phyloP scores from a whole-genome alignment of 768 basidiomycete species.

The Artomyces pyxidatus region DNA sequence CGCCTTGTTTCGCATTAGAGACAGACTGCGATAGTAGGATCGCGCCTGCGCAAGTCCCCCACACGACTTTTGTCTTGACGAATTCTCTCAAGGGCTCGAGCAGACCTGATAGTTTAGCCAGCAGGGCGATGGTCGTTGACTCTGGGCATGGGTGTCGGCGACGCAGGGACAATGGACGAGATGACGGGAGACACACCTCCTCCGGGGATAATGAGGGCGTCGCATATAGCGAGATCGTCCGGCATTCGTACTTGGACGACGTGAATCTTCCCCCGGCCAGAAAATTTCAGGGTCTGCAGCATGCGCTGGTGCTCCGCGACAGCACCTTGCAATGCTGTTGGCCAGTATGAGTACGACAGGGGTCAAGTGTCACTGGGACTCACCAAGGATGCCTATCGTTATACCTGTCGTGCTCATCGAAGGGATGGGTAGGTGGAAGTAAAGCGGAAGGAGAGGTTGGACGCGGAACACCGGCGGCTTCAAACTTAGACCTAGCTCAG shows the following conservation, averaged over 20 bases:
- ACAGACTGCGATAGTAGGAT: conserved; percentile 75
- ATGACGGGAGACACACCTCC: conserved; percentile 45
- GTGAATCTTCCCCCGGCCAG: conserved; percentile 35
- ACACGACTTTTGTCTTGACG: conserved; percentile 65
- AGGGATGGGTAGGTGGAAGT: too few species aligned
- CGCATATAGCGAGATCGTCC: conserved; percentile 67
- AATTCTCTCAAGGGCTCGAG: conserved; percentile 75
- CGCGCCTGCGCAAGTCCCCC: conserved; percentile 96
- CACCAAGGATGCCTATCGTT: too few species aligned
- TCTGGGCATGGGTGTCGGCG: conserved; percentile 37
- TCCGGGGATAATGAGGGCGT: conserved; percentile 89
- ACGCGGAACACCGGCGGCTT: too few species aligned
- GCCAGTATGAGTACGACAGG: too few species aligned
- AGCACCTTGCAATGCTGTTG: conserved; percentile 90
- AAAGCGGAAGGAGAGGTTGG: too few species aligned
- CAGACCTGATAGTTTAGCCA: conserved; percentile 66
- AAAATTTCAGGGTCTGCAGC: conserved; percentile 53
- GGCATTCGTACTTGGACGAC: conserved; percentile 60
- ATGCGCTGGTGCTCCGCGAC: conserved; percentile 80
- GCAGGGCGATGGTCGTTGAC: conserved; percentile 84
- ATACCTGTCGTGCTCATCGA: too few species aligned
- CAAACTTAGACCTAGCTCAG: too few species aligned
- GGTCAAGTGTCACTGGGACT: too few species aligned
- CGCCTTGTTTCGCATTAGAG: conserved; percentile 74
- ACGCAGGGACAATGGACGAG: too few species aligned